Conservation (phyloP, 176 grass and related monocot genomes). For the Aegilops longissima region DNA sequence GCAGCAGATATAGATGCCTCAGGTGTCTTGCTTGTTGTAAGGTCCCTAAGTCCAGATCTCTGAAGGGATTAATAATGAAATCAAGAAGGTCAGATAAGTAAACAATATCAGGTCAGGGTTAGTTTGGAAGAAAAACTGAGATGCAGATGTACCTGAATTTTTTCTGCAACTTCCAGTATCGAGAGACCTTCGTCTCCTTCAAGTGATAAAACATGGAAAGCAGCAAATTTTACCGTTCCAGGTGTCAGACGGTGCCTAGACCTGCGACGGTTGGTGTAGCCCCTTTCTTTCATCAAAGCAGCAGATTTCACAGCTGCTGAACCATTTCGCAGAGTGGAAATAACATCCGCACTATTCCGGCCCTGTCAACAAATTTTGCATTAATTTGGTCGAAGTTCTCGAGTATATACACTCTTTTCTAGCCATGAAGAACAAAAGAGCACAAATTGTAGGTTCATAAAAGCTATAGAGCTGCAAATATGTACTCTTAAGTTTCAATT, state of each 20-base stretch:
- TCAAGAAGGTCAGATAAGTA: constrained; percentile 20
- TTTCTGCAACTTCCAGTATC: constrained; percentile 93
- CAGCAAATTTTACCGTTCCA: constrained; percentile 98
- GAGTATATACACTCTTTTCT: not conserved
- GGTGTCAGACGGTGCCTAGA: constrained; percentile 88
- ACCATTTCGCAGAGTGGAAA: constrained; percentile 76
- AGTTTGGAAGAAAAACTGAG: not conserved
- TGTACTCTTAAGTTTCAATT: constrained; percentile 14
- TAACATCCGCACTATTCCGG: constrained; percentile 51
- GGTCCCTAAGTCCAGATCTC: constrained; percentile 95
- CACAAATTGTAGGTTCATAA: not conserved
- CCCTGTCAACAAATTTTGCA: constrained; percentile 52
- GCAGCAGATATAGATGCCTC: constrained; percentile 98
- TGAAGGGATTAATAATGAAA: constrained; percentile 38
- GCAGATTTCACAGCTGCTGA: constrained; percentile 80
- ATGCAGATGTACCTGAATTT: constrained; percentile 77
- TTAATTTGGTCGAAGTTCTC: not conserved
- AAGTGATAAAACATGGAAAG: constrained; percentile 96
- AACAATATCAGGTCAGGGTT: not conserved
- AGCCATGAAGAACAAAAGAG: constrained; percentile 16
- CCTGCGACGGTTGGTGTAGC: constrained; percentile 63
- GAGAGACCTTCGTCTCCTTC: constrained; percentile 86
- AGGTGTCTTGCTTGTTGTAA: constrained; percentile 98
- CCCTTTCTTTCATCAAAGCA: constrained; percentile 87
- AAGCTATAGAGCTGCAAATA: not conserved